Conservation (phyloP, 2,329 filamentous ascomycete genomes). For the Fusarium penzigii region DNA sequence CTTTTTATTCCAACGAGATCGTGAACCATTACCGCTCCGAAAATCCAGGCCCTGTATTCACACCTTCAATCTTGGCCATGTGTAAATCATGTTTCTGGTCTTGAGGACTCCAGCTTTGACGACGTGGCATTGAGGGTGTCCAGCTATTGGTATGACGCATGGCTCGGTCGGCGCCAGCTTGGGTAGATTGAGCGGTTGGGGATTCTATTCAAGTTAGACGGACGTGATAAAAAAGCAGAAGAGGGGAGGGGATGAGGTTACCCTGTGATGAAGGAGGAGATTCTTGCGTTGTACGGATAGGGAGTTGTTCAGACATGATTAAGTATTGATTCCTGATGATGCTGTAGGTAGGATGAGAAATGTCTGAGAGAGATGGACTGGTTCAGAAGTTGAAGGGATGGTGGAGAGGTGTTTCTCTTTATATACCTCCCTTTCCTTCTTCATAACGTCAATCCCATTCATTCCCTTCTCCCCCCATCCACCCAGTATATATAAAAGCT, state of each 20-base stretch:
- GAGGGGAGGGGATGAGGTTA: background rate
- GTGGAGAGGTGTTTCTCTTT: background rate
- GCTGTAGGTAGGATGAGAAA: background rate
- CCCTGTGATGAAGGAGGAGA: slow-evolving; percentile 11
- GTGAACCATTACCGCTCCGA: slow-evolving; percentile 35
- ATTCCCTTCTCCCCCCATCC: background rate
- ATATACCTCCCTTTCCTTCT: background rate
- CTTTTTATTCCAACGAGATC: background rate
- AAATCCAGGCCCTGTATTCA: slow-evolving; percentile 43
- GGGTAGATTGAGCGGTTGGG: slow-evolving; percentile 15
- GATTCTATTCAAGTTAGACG: slow-evolving; percentile 13
- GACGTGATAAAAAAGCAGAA: background rate
- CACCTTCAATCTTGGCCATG: slow-evolving; percentile 43
- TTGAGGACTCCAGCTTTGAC: slow-evolving; percentile 55
- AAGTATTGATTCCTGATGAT: background rate
- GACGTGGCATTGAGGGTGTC: slow-evolving; percentile 45
- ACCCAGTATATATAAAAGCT: too few relatives aligned
- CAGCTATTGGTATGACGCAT: slow-evolving; percentile 41
- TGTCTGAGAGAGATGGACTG: background rate
- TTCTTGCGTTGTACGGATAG: slow-evolving; percentile 13
- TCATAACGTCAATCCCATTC: background rate
- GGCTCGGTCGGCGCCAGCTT: slow-evolving; percentile 34
- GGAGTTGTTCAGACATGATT: slow-evolving; percentile 20
- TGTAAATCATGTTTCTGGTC: slow-evolving; percentile 55
- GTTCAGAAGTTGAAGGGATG: background rate